These are phyloP conservation scores for Xylaria sp. DNA, from an alignment of 2,329 filamentous ascomycete genomes.

Conservation along the genomic window DNA sequence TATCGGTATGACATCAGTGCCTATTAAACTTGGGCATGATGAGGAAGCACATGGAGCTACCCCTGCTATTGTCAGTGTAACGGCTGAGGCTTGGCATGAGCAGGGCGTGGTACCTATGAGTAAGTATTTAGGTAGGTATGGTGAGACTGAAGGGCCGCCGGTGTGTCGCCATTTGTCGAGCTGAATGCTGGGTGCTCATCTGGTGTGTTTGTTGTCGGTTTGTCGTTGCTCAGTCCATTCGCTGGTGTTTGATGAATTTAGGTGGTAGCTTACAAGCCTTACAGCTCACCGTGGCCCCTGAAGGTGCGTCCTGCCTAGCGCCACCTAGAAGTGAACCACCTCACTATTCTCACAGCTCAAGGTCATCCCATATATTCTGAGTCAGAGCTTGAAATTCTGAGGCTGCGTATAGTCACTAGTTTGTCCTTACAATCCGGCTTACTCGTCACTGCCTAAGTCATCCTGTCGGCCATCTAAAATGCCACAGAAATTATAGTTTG, in stretches of 20 bases:
- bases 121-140: neutral
- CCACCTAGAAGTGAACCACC: neutral
- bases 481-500: too few species aligned
- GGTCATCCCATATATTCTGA: neutral
- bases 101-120: neutral
- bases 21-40: neutral
- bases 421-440: too few species aligned
- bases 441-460: too few species aligned
- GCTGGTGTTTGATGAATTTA: neutral
- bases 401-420: too few species aligned
- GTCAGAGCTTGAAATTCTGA: too few species aligned
- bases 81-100: too few species aligned
- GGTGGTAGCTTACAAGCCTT: neutral
- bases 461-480: too few species aligned
- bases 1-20: conserved; percentile 8
- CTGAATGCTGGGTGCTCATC: neutral
- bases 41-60: neutral
- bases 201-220: neutral
- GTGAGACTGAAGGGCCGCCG: neutral
- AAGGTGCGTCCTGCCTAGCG: neutral
- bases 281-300: neutral
- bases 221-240: neutral
- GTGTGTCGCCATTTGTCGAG: neutral
- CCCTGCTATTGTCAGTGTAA: too few species aligned
- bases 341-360: neutral